A percentile compares a stretch with the other conserved stretches of the same genome.
Evolutionary conservation across 2,329 filamentous ascomycete species (phyloP).

Genomic region (Paecilomyces fulvus): DNA sequence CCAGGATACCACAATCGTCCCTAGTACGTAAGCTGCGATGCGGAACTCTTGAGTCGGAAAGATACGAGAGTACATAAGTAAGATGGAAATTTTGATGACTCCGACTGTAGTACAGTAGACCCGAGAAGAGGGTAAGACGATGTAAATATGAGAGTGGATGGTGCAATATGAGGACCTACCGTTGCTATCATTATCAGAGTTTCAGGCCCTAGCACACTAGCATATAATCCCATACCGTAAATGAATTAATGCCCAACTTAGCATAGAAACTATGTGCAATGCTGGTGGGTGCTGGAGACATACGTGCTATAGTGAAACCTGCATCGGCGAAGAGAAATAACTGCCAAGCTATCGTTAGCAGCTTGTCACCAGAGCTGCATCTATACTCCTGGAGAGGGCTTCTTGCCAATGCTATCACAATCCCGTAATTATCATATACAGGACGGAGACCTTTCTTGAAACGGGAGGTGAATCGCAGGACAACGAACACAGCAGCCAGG

Average conservation of each 20-base stretch:
- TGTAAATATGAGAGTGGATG: not conserved
- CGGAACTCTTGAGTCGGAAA: slow-evolving; percentile 40
- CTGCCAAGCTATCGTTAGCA: not conserved
- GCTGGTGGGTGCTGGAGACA: not conserved
- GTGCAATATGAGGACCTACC: slow-evolving; percentile 12
- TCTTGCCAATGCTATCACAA: slow-evolving; percentile 1
- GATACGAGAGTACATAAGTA: slow-evolving; percentile 48
- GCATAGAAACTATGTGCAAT: not conserved
- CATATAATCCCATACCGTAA: slow-evolving; percentile 13
- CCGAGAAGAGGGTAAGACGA: slow-evolving; percentile 12
- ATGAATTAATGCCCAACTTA: slow-evolving; percentile 7
- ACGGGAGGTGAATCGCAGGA: not conserved
- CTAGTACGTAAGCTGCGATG: slow-evolving; percentile 34
- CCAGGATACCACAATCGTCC: slow-evolving; percentile 40
- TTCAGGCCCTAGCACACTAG: not conserved
- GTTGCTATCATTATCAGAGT: slow-evolving; percentile 25
- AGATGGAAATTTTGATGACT: slow-evolving; percentile 43
- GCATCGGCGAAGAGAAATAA: not conserved
- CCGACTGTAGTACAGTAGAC: slow-evolving; percentile 39
- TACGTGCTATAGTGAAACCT: not conserved
- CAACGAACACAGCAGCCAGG: slow-evolving; percentile 1
- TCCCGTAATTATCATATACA: slow-evolving; percentile 1
- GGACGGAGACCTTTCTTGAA: not conserved
- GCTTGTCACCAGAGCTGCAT: not conserved
- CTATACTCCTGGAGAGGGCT: not conserved